phyloP scores from a whole-genome alignment of 2,329 filamentous ascomycete species.

The Capronia americana region DNA sequence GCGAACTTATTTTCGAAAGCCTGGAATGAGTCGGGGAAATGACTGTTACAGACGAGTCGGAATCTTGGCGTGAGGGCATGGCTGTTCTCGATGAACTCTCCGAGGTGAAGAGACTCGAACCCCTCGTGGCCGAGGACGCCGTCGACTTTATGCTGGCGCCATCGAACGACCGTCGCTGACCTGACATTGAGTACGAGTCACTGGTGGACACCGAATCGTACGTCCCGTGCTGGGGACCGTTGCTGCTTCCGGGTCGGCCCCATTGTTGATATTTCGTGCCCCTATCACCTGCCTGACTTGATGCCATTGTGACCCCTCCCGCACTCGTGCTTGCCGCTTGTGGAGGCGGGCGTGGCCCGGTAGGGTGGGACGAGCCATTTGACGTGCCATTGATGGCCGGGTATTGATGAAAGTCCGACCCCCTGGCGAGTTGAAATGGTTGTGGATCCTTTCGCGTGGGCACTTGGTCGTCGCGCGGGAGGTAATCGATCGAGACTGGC shows the following conservation, averaged over 20 bases:
- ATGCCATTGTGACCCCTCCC: conserved; percentile 67
- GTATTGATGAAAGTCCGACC: conserved; percentile 87
- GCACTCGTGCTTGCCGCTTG: conserved; percentile 46
- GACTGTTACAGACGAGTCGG: conserved; percentile 42
- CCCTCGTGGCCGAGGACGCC: conserved; percentile 64
- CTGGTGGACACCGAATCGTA: conserved; percentile 67
- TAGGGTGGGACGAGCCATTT: conserved; percentile 62
- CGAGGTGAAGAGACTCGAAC: conserved; percentile 63
- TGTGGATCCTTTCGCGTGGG: conserved; percentile 72
- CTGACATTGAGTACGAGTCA: conserved; percentile 59
- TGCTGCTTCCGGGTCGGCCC: conserved; percentile 67
- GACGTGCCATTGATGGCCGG: conserved; percentile 70
- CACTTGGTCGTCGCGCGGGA: conserved; percentile 70
- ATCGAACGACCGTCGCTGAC: conserved; percentile 66
- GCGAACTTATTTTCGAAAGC: conserved; percentile 49
- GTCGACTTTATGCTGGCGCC: conserved; percentile 69
- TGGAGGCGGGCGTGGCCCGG: conserved; percentile 66
- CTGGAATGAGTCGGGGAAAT: conserved; percentile 48
- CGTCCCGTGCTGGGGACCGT: conserved; percentile 61
- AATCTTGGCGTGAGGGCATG: conserved; percentile 39
- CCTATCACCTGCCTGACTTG: conserved; percentile 72
- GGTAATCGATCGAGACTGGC: conserved; percentile 74
- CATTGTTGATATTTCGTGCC: conserved; percentile 79
- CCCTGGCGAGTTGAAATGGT: conserved; percentile 83
- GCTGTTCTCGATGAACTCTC: conserved; percentile 56